Conservation (phyloP, 164 flowering plant genomes). For the Vitis labrusca region DNA sequence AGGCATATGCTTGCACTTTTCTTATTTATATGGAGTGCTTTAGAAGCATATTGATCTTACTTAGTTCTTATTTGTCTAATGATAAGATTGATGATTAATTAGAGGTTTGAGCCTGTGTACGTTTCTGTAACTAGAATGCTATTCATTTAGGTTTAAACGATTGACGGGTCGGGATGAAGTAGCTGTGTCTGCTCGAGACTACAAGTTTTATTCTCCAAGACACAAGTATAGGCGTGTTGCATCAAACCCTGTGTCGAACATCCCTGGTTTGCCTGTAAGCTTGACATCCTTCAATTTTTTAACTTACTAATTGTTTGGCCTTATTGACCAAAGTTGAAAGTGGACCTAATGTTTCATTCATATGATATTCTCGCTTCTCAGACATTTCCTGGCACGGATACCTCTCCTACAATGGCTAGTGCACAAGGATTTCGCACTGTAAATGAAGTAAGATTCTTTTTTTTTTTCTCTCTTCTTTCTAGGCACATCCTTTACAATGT, state of each 20-base stretch:
- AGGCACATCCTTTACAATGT: too few species aligned
- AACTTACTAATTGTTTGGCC: not conserved
- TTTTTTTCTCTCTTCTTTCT: not conserved
- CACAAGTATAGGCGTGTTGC: slow-evolving; percentile 80
- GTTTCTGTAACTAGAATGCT: slow-evolving; percentile 15
- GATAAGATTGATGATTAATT: too few species aligned
- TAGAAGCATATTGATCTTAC: not conserved
- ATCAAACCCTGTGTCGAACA: slow-evolving; percentile 53
- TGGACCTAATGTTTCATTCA: slow-evolving; percentile 6
- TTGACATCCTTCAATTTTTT: not conserved
- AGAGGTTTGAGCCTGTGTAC: not conserved
- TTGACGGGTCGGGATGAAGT: slow-evolving; percentile 90
- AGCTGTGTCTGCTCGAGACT: slow-evolving; percentile 71
- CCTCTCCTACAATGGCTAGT: slow-evolving; percentile 45
- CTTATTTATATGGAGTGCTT: not conserved
- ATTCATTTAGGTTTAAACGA: slow-evolving; percentile 71
- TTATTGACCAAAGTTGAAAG: not conserved
- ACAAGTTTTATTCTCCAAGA: slow-evolving; percentile 91
- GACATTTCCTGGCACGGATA: slow-evolving; percentile 60
- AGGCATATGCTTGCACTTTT: not conserved
- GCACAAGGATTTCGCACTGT: slow-evolving; percentile 53
- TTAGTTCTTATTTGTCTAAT: slow-evolving; percentile 1
- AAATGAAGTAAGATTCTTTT: slow-evolving; percentile 40
- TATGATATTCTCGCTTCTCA: slow-evolving; percentile 24
- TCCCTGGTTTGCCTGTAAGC: slow-evolving; percentile 72